These are phyloP conservation scores for Wakefieldia striispora DNA, from an alignment of 768 basidiomycete species.

Conservation along the genomic window DNA sequence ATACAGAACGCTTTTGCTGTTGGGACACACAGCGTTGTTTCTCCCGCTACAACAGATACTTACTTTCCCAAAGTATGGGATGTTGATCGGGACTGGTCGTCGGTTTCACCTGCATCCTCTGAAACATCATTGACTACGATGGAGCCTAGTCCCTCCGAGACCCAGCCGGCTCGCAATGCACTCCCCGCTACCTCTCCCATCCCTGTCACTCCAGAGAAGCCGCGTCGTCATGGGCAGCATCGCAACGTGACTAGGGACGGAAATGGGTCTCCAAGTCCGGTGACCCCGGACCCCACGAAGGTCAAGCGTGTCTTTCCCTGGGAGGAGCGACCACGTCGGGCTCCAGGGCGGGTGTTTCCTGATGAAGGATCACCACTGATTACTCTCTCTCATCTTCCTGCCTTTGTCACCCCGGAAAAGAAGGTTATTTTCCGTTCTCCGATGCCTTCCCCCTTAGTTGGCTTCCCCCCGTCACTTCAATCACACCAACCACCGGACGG, in stretches of 20 bases:
- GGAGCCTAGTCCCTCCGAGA: slow-evolving; percentile 15
- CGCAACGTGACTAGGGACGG: slow-evolving; percentile 51
- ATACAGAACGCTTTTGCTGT: slow-evolving; percentile 74
- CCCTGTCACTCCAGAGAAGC: slow-evolving; percentile 61
- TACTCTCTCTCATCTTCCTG: slow-evolving; percentile 32
- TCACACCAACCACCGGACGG: slow-evolving; percentile 86
- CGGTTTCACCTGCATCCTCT: slow-evolving; percentile 34
- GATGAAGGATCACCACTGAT: slow-evolving; percentile 51
- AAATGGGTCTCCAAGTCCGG: slow-evolving; percentile 54
- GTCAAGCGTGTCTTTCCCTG: slow-evolving; percentile 90
- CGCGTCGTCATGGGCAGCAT: slow-evolving; percentile 75
- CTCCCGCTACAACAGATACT: slow-evolving; percentile 59
- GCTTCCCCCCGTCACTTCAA: slow-evolving; percentile 55
- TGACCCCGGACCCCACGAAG: slow-evolving; percentile 67
- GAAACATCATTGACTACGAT: slow-evolving; percentile 25
- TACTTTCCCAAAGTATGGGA: slow-evolving; percentile 92
- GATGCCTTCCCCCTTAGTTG: slow-evolving; percentile 36
- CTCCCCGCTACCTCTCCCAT: slow-evolving; percentile 63
- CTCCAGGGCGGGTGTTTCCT: slow-evolving; percentile 75
- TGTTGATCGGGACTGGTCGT: slow-evolving; percentile 38
- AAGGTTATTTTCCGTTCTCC: slow-evolving; percentile 19
- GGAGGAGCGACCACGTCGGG: slow-evolving; percentile 73
- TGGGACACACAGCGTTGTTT: slow-evolving; percentile 68
- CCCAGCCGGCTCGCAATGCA: slow-evolving; percentile 23
- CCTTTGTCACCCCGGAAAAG: slow-evolving; percentile 29